Base-by-base conservation (phyloP, 306 rosid genomes). In the Cucumis sativus region DNA sequence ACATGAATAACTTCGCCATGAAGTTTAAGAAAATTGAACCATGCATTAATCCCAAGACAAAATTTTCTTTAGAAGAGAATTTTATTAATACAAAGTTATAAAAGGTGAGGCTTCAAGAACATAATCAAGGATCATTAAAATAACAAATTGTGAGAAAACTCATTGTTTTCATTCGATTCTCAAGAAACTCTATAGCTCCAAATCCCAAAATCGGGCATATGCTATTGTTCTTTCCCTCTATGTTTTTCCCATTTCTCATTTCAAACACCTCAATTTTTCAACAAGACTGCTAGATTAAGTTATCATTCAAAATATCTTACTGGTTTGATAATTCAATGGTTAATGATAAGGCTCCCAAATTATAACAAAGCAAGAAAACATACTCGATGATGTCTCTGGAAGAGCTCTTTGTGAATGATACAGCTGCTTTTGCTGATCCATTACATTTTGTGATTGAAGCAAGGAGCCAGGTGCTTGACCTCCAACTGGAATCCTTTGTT, bases 361-460 rank as follows among this genome's bases (percentile, higher is more conserved):
- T 17, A 15, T 56, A 21, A 74, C 21, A 49, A 14, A 78, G 82
- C 49, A 69, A 76, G 77, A 70, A 55, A 66, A 57, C 93, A 57
- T 91, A 95, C 97, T 82, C 61, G 97, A 83, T 74, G 97, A 88
- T 8, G 96, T 84, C 77, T 95, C 99, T 77, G 89, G 90, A 83
- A 81, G 91, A 58, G 88, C 54, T 81, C 92, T 95, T 75, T 87
- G 98, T 77, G 97, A 23, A 82, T 90, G 97, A 85, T 89, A 89
- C 59, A 89, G 52, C 59, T 89, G 96, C 79, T 92, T 92, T 79
- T 85, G 96, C 64, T 84, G 97, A 85, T 94, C 98, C 82, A 88
- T 85, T 67, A 83, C 88, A 75, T 84, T 90, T 79, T 83, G 93
- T 55, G 89, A 84, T 83, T 90, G 96, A 88, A 84, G 91, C 83